These are phyloP conservation scores for Colletotrichum sp. DNA, from an alignment of 2,329 filamentous ascomycete genomes.

Conservation along the genomic window DNA sequence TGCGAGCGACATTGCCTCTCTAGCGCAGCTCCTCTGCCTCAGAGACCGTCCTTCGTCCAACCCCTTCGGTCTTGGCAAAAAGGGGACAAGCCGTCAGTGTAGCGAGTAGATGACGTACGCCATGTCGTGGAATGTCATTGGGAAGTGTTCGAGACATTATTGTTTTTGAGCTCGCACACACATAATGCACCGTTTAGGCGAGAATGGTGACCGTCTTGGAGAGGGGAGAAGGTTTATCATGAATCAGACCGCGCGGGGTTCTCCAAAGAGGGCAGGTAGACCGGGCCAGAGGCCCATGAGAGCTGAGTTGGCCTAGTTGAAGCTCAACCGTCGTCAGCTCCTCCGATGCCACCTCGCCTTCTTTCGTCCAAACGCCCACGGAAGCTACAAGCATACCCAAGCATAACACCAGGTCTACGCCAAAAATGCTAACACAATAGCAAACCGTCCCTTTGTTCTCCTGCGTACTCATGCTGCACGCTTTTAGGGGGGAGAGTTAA, in stretches of 20 bases:
- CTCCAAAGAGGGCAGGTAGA: background rate
- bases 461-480: background rate
- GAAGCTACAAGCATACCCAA: background rate
- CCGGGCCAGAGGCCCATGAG: background rate
- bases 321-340: background rate
- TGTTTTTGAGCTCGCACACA: background rate
- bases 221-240: slow-evolving; percentile 7
- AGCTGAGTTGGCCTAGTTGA: background rate
- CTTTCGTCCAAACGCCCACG: background rate
- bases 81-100: slow-evolving; percentile 1
- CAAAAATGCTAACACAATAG: background rate
- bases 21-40: background rate
- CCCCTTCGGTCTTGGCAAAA: slow-evolving; percentile 10
- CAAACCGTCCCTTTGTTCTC: background rate
- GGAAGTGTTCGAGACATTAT: background rate
- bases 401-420: background rate
- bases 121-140: background rate
- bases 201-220: background rate
- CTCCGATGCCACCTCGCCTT: background rate
- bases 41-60: background rate
- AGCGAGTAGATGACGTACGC: slow-evolving; percentile 1
- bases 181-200: background rate
- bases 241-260: background rate
- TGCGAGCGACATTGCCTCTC: background rate
- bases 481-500: background rate